Evolutionary conservation across 495 filamentous ascomycete genomes (phyloP), one percentile per base, ranked within the genome.

Genomic region (Lentithecium fluviatile): DNA sequence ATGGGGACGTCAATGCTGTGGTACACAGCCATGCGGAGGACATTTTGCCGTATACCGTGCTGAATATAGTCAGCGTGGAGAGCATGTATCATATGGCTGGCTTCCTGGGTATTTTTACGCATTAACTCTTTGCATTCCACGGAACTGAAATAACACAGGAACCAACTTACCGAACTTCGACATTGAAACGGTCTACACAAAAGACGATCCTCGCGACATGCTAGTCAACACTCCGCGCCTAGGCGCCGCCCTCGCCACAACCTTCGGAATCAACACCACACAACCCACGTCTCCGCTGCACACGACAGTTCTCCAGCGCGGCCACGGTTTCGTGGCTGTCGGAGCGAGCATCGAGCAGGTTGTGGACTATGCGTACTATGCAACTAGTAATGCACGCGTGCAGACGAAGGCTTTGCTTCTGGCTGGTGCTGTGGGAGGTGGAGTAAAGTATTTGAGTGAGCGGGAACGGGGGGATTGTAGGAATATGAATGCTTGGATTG

Each of bases 11-110:
- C 15, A 75, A 74, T 48, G 64, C 70, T 38, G 74, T 79, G 0
- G 66, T 78, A 0, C 79, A 82, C 63, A 74, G 72, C 51, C 80
- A 82, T 55, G 58, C 73, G 0, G 62, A 72, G 12, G 70, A 71
- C 24, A 71, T 82, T 8, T 48, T 80, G 13, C 75, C 78, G 6
- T 81, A 72, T 56, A 72, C 53, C 6, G 29, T 48, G 68, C 51
- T 71, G 78, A 56, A 67, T 45, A 19, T 52, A 56, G 2, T 71
- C 76, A 12, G 68, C 66, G 6, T 69, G 79, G 45, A 65, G 63
- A 12, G 60, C 78, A 5, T 58, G 53, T 26, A 73, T 75, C 64
- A 75, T 65, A 75, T 78, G 71, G 78, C 77, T 15, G 78, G 75
- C 73, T 53, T 45, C 17, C 19, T 56, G 2, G 40, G 53, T 56